Percentiles rank a stretch among this genome's conserved stretches.
These are phyloP conservation scores for Soucietia sequanensis DNA, from an alignment of 805 yeast genomes.

Conservation along the genomic window DNA sequence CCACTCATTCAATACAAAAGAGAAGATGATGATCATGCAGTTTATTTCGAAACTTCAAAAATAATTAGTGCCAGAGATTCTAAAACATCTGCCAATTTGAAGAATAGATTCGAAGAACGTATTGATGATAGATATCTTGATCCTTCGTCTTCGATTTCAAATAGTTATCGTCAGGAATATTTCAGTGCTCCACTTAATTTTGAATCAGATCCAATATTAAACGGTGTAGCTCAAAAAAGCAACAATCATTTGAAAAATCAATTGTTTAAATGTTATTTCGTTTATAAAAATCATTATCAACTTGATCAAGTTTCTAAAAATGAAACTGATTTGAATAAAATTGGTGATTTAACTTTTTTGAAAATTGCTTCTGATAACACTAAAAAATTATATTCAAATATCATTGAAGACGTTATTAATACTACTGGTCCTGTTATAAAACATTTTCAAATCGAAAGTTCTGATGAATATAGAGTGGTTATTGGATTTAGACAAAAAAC, in stretches of 20 bases:
- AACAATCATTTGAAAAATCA: conserved; percentile 38
- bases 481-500: conserved; percentile 85
- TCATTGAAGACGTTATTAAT: conserved; percentile 64
- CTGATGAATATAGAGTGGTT: conserved; percentile 81
- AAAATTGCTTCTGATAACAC: conserved; percentile 79
- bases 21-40: conserved; percentile 83
- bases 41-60: conserved; percentile 78
- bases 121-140: conserved; percentile 84
- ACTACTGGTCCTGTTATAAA: conserved; percentile 93
- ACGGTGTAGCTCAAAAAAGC: conserved; percentile 36
- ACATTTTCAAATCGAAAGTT: conserved; percentile 74
- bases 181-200: conserved; percentile 64
- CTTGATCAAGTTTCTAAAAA: conserved; percentile 17
- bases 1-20: conserved; percentile 76
- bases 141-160: conserved; percentile 35
- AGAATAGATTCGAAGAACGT: conserved; percentile 60
- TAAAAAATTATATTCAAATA: conserved; percentile 68
- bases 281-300: conserved; percentile 60
- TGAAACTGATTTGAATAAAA: conserved; percentile 56
- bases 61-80: conserved; percentile 17
- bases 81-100: conserved; percentile 27
- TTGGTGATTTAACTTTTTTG: conserved; percentile 78
- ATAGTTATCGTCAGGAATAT: conserved; percentile 70
- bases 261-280: conserved; percentile 71
- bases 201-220: conserved; percentile 44